Conservation (phyloP, 495 filamentous ascomycete species). For the Xylaria castorea region DNA sequence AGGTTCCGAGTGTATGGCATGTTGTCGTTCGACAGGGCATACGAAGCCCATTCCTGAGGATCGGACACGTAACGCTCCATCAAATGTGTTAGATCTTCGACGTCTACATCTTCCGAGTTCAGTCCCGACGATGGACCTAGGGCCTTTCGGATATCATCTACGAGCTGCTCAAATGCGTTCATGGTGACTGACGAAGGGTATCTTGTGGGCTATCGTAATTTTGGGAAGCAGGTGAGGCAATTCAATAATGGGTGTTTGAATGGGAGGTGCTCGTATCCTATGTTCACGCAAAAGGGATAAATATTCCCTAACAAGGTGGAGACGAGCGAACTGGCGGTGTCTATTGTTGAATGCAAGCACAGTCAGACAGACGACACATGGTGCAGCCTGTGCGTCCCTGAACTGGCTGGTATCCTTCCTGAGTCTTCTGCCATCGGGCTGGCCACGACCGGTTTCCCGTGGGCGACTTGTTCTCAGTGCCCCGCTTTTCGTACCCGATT, state of each 20-base stretch:
- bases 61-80: slow-evolving; percentile 76
- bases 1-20: slow-evolving; percentile 85
- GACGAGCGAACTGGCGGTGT: slow-evolving; percentile 14
- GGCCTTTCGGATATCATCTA: slow-evolving; percentile 70
- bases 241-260: slow-evolving; percentile 14
- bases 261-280: not conserved
- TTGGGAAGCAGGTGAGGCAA: slow-evolving; percentile 2
- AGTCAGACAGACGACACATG: slow-evolving; percentile 14
- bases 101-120: slow-evolving; percentile 78
- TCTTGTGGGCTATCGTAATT: not conserved
- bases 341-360: not conserved
- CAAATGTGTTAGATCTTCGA: slow-evolving; percentile 65
- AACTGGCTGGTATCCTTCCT: not conserved
- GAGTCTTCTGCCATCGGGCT: not conserved
- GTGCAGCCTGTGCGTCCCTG: not conserved
- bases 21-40: slow-evolving; percentile 68
- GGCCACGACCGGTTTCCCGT: not conserved
- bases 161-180: slow-evolving; percentile 73
- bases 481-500: slow-evolving; percentile 21
- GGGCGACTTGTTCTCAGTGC: not conserved
- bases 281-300: not conserved
- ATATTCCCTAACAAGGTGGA: not conserved
- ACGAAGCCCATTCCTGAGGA: slow-evolving; percentile 72
- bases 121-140: slow-evolving; percentile 82
- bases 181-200: slow-evolving; percentile 22